Evolutionary conservation across 768 basidiomycete genomes (phyloP).

Genomic region (Hygrophorus russula): DNA sequence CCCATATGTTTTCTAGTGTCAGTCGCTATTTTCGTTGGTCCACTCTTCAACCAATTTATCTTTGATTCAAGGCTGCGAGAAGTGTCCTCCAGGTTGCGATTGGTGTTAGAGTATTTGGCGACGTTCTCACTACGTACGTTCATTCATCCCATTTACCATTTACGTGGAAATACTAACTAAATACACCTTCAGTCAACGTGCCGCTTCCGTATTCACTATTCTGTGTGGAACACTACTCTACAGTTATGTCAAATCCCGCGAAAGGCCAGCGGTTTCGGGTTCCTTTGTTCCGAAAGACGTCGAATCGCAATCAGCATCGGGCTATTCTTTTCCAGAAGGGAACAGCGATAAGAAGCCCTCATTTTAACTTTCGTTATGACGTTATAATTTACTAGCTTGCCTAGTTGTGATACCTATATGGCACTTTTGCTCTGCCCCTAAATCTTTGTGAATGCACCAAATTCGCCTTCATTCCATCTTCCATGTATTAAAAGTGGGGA

Average conservation of each 20-base stretch:
- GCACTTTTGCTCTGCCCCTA: too few species aligned
- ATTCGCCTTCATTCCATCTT: too few species aligned
- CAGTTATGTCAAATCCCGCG: constrained; percentile 50
- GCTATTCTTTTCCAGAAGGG: too few species aligned
- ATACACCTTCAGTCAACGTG: constrained; percentile 35
- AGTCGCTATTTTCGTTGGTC: constrained; percentile 6
- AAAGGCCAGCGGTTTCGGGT: constrained; percentile 19
- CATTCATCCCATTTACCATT: neutral
- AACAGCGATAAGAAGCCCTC: too few species aligned
- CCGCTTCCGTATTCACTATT: constrained; percentile 47
- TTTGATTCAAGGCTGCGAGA: constrained; percentile 46
- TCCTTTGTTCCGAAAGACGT: too few species aligned
- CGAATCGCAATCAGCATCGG: too few species aligned
- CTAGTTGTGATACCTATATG: too few species aligned
- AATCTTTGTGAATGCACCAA: too few species aligned
- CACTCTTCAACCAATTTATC: neutral
- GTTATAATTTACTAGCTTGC: too few species aligned
- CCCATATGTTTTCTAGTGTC: constrained; percentile 65
- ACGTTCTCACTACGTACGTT: constrained; percentile 51
- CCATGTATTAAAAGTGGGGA: too few species aligned
- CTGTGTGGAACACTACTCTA: constrained; percentile 58
- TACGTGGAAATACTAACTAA: neutral
- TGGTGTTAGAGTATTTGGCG: constrained; percentile 58
- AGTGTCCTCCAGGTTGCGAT: constrained; percentile 68
- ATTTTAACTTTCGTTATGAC: too few species aligned